Evolutionary conservation across 139 green algal genomes (phyloP).

Genomic region (Picochlorum sp.): DNA sequence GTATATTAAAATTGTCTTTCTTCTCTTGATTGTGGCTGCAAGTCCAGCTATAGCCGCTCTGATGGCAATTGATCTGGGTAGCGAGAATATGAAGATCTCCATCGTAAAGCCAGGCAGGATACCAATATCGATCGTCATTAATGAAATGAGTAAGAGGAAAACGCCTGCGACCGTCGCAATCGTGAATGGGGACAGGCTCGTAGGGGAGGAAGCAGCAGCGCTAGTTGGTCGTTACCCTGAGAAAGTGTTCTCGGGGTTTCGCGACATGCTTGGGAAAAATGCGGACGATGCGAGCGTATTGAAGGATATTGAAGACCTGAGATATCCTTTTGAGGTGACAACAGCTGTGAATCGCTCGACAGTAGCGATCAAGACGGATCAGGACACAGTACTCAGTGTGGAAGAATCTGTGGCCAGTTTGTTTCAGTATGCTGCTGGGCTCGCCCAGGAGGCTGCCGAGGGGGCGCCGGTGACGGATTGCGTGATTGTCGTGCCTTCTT

Average conservation of each 20-base stretch:
- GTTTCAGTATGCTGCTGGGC: slow-evolving; percentile 72
- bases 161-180: slow-evolving; percentile 77
- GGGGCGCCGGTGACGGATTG: slow-evolving; percentile 57
- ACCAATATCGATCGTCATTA: slow-evolving; percentile 81
- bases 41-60: slow-evolving; percentile 8
- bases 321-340: slow-evolving; percentile 62
- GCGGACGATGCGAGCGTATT: slow-evolving; percentile 29
- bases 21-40: background rate
- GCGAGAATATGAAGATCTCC: slow-evolving; percentile 86
- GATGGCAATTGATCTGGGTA: slow-evolving; percentile 85
- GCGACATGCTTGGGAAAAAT: slow-evolving; percentile 75
- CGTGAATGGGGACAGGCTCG: slow-evolving; percentile 66
- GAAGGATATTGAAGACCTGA: slow-evolving; percentile 29
- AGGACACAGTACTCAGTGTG: slow-evolving; percentile 25
- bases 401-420: slow-evolving; percentile 87
- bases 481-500: slow-evolving; percentile 81
- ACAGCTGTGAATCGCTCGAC: slow-evolving; percentile 33
- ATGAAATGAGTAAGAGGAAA: slow-evolving; percentile 94
- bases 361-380: slow-evolving; percentile 27
- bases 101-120: slow-evolving; percentile 74
- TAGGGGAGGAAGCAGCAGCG: slow-evolving; percentile 85
- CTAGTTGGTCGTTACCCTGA: slow-evolving; percentile 65
- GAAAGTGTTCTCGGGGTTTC: slow-evolving; percentile 45
- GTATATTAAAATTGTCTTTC: background rate
- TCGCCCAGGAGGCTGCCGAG: slow-evolving; percentile 59